Conservation (phyloP, 352 stramenopile species). For the Pythium aquatile region DNA sequence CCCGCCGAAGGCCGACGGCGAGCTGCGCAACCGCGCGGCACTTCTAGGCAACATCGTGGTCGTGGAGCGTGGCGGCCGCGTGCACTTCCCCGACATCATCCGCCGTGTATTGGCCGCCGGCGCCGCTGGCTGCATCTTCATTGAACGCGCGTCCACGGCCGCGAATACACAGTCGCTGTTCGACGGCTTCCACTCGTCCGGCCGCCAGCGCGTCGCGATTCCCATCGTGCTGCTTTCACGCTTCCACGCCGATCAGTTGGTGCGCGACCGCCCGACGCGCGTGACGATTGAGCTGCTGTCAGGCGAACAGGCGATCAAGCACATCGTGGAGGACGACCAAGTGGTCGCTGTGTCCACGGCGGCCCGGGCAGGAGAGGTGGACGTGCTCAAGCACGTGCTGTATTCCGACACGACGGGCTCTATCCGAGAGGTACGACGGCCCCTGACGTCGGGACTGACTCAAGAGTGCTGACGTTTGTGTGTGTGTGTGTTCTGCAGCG, state of each 20-base stretch:
- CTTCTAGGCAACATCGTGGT: slow-evolving; percentile 70
- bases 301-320: slow-evolving; percentile 62
- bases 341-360: slow-evolving; percentile 74
- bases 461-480: background rate
- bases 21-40: slow-evolving; percentile 57
- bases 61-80: slow-evolving; percentile 70
- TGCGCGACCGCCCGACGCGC: slow-evolving; percentile 48
- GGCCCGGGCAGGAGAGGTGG: slow-evolving; percentile 67
- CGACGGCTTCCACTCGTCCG: slow-evolving; percentile 86
- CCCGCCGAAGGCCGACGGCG: slow-evolving; percentile 63
- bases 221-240: slow-evolving; percentile 79
- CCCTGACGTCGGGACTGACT: too few species aligned
- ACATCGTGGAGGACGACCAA: slow-evolving; percentile 67
- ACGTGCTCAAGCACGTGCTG: slow-evolving; percentile 70
- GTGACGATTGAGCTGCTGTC: slow-evolving; percentile 73
- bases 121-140: slow-evolving; percentile 72
- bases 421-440: slow-evolving; percentile 48
- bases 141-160: slow-evolving; percentile 58
- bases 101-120: slow-evolving; percentile 61
- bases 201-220: slow-evolving; percentile 65
- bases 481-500: slow-evolving; percentile 35
- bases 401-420: slow-evolving; percentile 62
- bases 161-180: slow-evolving; percentile 73
- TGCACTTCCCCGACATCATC: slow-evolving; percentile 87
- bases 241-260: slow-evolving; percentile 71